Conservation (phyloP, 352 stramenopile genomes). For the Phytophthora sansomeana region DNA sequence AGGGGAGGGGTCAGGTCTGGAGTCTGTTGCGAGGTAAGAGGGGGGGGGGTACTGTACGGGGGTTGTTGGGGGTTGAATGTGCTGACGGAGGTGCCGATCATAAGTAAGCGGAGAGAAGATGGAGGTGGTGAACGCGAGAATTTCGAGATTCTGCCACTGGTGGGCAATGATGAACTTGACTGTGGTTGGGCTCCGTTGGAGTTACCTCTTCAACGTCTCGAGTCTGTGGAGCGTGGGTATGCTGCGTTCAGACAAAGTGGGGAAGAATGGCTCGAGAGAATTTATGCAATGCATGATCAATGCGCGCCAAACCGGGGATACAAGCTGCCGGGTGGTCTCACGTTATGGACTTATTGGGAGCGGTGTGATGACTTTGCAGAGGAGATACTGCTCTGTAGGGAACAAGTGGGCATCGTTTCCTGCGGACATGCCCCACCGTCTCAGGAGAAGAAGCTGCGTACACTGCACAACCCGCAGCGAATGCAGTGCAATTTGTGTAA, state of each 20-base stretch:
- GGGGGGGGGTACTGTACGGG: neutral
- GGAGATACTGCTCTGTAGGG: neutral
- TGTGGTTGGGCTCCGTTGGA: constrained; percentile 9
- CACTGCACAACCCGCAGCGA: constrained; percentile 5
- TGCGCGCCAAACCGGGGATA: neutral
- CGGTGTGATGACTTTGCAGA: neutral
- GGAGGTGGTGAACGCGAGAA: neutral
- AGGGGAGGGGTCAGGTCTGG: neutral
- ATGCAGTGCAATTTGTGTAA: constrained; percentile 35
- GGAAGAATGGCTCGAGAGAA: constrained; percentile 10
- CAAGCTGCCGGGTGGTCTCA: neutral
- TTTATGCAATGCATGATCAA: constrained; percentile 2
- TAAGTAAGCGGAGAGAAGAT: neutral
- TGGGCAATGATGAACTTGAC: neutral
- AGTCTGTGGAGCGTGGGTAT: neutral
- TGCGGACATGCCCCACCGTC: neutral
- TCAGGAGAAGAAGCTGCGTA: neutral
- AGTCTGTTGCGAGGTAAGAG: neutral
- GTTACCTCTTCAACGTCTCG: neutral
- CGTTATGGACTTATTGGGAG: constrained; percentile 21
- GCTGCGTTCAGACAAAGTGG: constrained; percentile 16
- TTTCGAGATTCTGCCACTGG: neutral
- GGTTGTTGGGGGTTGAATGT: neutral
- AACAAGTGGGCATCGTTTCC: neutral
- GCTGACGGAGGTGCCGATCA: neutral